Evolutionary conservation across 352 stramenopile genomes (phyloP), one percentile per base, ranked within the genome.

Genomic region (Phytophthora ohioensis): DNA sequence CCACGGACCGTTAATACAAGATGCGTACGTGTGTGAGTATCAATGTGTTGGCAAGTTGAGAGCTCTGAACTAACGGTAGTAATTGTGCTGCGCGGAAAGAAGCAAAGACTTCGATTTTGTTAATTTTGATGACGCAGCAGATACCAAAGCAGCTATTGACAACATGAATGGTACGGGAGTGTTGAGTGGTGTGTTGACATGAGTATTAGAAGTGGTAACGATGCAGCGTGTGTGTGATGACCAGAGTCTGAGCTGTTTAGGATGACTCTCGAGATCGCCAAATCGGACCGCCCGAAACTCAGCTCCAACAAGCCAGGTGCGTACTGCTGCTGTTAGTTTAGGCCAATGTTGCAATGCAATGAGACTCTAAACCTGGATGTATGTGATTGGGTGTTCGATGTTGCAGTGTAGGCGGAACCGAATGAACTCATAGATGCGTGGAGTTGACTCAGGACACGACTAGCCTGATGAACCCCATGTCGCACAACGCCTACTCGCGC

Each of bases 101-200:
- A 81, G 92, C 67, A 97, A 97, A 74, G 92, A 94, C 41, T 98
- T 98, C 70, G 96, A 6, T 99, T 98, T 21, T 75, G 86, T 98
- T 7, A 93, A 98, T 72, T 98, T 94, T 64, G 92, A 97, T 57
- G 89, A 98, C 42, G 80, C 89, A 35, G 80, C 87, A 2, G 92
- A 98, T 61, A 94, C 95, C 3, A 81, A 70, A 35, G 95, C 94
- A 65, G 95, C 95, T 36, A 97, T 98, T 66, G 97, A 98, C 63
- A 99, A 99, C 79, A 98, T 98, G 94, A 90, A 99, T 65, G 93
- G 94, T 86, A 64, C n/a, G 65, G 58, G 6, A 12, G 3, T 61
- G 12, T 47, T 46, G 13, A 45, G 3, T 4, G 6, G 27, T 15
- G 0, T 17, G 35, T 3, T 12, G 13, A 31, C 21, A 61, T 21